Conservation (phyloP, 2,329 filamentous ascomycete species). For the Calonectria ilicicola region DNA sequence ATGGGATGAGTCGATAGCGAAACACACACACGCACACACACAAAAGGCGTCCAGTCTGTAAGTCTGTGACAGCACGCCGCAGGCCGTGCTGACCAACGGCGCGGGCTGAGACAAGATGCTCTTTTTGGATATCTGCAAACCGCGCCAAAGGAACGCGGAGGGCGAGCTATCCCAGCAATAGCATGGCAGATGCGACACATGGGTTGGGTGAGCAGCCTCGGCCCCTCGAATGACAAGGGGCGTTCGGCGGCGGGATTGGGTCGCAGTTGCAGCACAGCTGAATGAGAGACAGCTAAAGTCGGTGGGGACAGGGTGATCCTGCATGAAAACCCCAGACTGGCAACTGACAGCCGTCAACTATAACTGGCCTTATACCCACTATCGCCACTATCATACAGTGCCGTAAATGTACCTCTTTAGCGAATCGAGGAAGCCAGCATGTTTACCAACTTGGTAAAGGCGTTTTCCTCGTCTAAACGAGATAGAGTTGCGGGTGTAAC, state of each 20-base stretch:
- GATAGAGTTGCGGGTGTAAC: constrained; percentile 16
- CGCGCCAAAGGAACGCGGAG: neutral
- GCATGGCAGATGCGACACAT: neutral
- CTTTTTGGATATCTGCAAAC: neutral
- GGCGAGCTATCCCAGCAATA: neutral
- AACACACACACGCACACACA: neutral
- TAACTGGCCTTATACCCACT: neutral
- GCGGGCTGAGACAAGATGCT: neutral
- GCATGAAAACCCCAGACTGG: neutral
- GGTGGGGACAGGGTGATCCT: neutral
- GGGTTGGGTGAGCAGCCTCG: neutral
- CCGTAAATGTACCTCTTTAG: no score
- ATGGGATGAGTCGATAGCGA: neutral
- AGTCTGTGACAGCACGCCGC: neutral
- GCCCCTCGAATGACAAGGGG: neutral
- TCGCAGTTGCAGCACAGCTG: constrained; percentile 2
- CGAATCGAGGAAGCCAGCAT: no score
- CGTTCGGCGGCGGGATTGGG: neutral
- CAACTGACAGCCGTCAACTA: neutral
- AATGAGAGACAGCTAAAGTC: neutral
- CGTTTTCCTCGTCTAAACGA: neutral
- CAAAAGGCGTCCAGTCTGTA: neutral
- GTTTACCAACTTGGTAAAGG: neutral
- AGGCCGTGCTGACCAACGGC: neutral
- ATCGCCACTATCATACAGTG: neutral